Conservation (phyloP, 164 flowering plant species). For the Berberis thunbergii region DNA sequence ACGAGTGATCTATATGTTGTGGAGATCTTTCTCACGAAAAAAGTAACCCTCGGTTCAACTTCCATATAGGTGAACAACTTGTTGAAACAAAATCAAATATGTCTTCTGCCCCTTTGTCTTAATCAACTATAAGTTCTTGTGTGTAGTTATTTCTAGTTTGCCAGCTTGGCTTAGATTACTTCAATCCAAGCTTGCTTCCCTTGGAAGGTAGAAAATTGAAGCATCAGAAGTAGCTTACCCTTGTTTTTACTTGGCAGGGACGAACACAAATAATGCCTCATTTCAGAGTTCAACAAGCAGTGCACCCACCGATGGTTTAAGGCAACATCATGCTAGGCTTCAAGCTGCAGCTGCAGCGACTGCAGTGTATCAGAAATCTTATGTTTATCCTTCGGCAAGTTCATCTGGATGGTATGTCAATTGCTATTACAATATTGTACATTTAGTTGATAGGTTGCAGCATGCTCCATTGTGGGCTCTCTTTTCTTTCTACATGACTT, state of each 20-base stretch:
- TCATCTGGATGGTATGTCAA: conserved; percentile 48
- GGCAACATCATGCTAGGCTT: conserved; percentile 64
- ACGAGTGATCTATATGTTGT: no score
- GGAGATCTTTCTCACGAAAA: no score
- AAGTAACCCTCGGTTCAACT: no score
- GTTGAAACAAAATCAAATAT: no score
- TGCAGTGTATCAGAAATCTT: conserved; percentile 74
- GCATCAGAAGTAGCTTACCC: neutral
- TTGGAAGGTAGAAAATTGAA: no score
- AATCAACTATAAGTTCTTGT: no score
- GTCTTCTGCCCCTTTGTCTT: no score
- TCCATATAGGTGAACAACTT: no score
- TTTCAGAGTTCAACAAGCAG: conserved; percentile 32
- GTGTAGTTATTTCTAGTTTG: no score
- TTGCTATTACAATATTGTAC: neutral
- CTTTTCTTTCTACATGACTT: neutral
- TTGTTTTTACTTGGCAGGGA: conserved; percentile 24
- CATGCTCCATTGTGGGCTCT: neutral
- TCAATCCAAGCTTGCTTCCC: no score
- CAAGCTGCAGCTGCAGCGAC: conserved; percentile 96
- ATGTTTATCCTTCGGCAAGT: conserved; percentile 72
- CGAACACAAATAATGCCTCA: conserved; percentile 28
- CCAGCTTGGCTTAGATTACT: no score
- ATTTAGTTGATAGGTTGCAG: neutral
- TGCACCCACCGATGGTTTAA: conserved; percentile 31